A percentile compares a stretch with the other conserved stretches of the same genome.
These are phyloP conservation scores for Choanephora cucurbitarum DNA, from an alignment of 371 early-diverging fungal species.

Conservation along the genomic window DNA sequence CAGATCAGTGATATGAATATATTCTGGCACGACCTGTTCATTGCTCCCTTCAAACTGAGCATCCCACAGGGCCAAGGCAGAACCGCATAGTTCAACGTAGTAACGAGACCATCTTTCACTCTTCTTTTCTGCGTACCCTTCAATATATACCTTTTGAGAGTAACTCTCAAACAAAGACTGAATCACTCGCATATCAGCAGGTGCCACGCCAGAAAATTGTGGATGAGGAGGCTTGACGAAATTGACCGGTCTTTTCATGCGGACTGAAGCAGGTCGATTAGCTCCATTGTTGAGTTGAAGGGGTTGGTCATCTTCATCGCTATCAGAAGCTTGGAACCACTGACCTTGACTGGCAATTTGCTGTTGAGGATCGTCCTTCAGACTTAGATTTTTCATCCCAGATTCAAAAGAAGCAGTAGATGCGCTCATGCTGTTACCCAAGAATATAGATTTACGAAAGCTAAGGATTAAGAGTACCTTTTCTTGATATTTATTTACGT, in stretches of 20 bases:
- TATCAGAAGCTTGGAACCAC: constrained; percentile 27
- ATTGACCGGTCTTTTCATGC: constrained; percentile 29
- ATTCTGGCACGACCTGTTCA: constrained; percentile 40
- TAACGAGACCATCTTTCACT: constrained; percentile 65
- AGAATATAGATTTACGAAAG: no score
- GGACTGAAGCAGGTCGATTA: constrained; percentile 24
- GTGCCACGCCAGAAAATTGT: constrained; percentile 5
- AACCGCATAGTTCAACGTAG: constrained; percentile 65
- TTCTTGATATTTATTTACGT: no score
- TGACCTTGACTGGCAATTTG: constrained; percentile 1
- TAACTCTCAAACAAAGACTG: constrained; percentile 56
- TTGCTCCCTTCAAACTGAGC: constrained; percentile 19
- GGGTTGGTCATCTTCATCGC: constrained; percentile 21
- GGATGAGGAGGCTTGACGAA: constrained; percentile 43
- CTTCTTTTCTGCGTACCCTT: constrained; percentile 67
- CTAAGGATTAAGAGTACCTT: no score
- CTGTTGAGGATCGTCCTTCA: constrained; percentile 2
- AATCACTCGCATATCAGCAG: constrained; percentile 26
- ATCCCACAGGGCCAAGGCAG: constrained; percentile 58
- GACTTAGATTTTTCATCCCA: constrained; percentile 6
- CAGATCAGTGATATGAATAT: constrained; percentile 63
- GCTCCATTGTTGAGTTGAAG: constrained; percentile 19
- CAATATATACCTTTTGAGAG: constrained; percentile 64
- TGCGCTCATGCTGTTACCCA: no score
- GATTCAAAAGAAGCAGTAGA: constrained; percentile 1